Percentiles rank a stretch among this genome's conserved stretches.
phyloP scores from a whole-genome alignment of 148 eudicot species.

The Arbutus unedo region DNA sequence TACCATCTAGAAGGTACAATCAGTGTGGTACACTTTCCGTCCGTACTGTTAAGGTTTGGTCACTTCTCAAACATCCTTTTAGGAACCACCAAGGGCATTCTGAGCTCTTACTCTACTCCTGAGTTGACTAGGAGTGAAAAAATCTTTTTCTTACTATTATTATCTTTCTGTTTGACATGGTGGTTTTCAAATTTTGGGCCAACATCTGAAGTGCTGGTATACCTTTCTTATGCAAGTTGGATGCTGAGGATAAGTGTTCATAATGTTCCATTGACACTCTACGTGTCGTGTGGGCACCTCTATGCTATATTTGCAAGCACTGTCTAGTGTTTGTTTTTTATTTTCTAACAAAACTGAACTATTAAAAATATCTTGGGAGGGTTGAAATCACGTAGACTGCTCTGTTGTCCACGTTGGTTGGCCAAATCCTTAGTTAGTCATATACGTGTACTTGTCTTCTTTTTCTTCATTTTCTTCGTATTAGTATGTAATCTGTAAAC shows the following conservation, averaged over 20 bases:
- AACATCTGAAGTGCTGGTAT: background rate
- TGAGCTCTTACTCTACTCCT: background rate
- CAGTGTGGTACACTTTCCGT: background rate
- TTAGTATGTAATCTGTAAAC: background rate
- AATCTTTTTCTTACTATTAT: background rate
- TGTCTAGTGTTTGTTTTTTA: background rate
- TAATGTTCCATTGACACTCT: background rate
- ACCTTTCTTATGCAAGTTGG: background rate
- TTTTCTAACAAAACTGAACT: too few relatives aligned
- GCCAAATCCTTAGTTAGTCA: too few relatives aligned
- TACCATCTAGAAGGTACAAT: background rate
- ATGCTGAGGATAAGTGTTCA: background rate
- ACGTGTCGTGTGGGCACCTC: background rate
- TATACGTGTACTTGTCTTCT: background rate
- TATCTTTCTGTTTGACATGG: background rate
- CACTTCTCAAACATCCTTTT: background rate
- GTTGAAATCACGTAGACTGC: too few relatives aligned
- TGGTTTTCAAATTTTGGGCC: background rate
- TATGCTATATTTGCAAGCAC: background rate
- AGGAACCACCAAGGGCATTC: background rate
- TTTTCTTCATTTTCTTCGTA: background rate
- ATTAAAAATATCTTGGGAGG: too few relatives aligned
- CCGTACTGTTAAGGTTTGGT: background rate
- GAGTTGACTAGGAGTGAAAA: background rate
- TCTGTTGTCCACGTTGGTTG: too few relatives aligned